phyloP scores from a whole-genome alignment of 768 basidiomycete genomes.

The Suillus sp. region DNA sequence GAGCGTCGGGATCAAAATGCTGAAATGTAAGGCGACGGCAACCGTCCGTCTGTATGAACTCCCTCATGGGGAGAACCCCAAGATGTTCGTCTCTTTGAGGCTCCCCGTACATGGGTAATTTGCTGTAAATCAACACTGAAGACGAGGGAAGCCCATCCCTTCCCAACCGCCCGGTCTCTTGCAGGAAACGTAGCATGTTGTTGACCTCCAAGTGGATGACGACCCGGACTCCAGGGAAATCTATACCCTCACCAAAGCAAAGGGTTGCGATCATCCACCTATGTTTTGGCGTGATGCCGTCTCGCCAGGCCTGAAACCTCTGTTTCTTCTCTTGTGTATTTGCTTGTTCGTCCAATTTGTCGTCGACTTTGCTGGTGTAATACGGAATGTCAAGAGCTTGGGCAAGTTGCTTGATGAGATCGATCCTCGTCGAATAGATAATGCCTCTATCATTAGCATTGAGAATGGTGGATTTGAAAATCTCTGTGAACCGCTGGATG shows the following conservation, averaged over 20 bases:
- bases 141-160: constrained; percentile 5
- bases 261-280: not conserved
- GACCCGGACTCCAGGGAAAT: not conserved
- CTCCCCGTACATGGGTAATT: not conserved
- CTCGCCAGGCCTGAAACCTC: not conserved
- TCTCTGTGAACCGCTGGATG: not conserved
- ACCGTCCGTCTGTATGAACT: too few species aligned
- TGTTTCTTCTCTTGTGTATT: constrained; percentile 16
- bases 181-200: constrained; percentile 15
- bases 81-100: not conserved
- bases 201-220: not conserved
- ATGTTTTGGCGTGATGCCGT: not conserved
- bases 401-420: constrained; percentile 8
- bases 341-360: not conserved
- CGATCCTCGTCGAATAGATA: constrained; percentile 6
- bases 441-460: constrained; percentile 1
- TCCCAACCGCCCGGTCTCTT: constrained; percentile 18
- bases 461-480: not conserved
- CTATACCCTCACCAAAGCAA: not conserved
- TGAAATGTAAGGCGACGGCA: too few species aligned
- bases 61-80: too few species aligned
- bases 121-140: constrained; percentile 12
- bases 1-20: too few species aligned
- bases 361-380: constrained; percentile 12
- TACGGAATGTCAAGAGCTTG: not conserved